Conservation (phyloP, 1,284 basidiomycete genomes). For the Trichosporon asahii region DNA sequence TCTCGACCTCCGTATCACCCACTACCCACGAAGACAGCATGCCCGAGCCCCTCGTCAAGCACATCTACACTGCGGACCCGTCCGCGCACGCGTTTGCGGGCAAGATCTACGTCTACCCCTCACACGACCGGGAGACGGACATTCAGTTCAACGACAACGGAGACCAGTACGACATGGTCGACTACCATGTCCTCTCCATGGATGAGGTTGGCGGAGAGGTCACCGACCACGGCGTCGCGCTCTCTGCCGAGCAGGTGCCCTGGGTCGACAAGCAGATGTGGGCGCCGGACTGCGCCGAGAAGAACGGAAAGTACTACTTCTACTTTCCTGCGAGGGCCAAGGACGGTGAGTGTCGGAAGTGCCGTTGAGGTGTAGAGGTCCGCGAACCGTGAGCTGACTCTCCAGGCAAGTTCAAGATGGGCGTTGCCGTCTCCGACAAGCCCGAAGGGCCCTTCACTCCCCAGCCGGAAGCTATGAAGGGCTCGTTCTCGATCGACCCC, state of each 20-base stretch:
- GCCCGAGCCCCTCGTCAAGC: constrained; percentile 33
- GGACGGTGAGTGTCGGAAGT: constrained; percentile 25
- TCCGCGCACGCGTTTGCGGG: constrained; percentile 42
- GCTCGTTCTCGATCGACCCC: constrained; percentile 41
- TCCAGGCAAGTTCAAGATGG: constrained; percentile 40
- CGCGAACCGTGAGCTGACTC: constrained; percentile 12
- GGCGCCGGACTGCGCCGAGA: constrained; percentile 39
- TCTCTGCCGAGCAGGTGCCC: constrained; percentile 32
- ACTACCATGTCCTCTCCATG: constrained; percentile 43
- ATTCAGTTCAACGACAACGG: constrained; percentile 41
- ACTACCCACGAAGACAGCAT: constrained; percentile 12
- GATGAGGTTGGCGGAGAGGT: constrained; percentile 31
- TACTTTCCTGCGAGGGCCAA: constrained; percentile 43
- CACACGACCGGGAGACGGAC: constrained; percentile 40
- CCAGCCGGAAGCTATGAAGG: constrained; percentile 33
- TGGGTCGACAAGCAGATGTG: constrained; percentile 44
- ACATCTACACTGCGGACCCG: constrained; percentile 45
- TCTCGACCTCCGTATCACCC: background rate
- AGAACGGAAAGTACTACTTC: constrained; percentile 38
- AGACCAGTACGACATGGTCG: constrained; percentile 44
- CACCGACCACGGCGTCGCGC: constrained; percentile 39
- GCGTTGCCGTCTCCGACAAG: constrained; percentile 32
- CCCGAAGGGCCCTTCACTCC: constrained; percentile 42
- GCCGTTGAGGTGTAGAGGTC: background rate
- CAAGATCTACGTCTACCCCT: constrained; percentile 41